Conservation (phyloP, 129 eudicot species). For the Saussurea involucrata region DNA sequence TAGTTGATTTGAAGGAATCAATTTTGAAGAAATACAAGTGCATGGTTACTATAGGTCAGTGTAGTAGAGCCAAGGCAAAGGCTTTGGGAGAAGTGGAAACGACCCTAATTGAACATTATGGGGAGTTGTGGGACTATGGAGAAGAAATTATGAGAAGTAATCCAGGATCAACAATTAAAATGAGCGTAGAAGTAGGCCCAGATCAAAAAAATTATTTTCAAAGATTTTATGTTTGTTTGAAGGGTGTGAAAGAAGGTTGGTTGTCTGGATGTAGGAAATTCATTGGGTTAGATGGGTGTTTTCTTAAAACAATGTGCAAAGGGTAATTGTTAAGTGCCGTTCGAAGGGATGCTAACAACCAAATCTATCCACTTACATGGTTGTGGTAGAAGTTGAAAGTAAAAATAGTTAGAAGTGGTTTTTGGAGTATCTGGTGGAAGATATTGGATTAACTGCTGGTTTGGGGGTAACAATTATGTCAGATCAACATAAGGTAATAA, state of each 20-base stretch:
- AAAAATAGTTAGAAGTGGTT: too few relatives aligned
- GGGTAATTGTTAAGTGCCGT: not conserved
- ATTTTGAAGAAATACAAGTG: too few relatives aligned
- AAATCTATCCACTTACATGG: not conserved
- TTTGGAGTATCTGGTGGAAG: too few relatives aligned
- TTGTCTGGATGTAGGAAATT: not conserved
- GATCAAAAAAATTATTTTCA: too few relatives aligned
- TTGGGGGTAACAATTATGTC: too few relatives aligned
- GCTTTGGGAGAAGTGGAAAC: not conserved
- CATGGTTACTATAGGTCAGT: too few relatives aligned
- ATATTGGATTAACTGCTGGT: too few relatives aligned
- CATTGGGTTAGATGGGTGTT: not conserved
- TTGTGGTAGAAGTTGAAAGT: not conserved
- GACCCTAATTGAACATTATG: not conserved
- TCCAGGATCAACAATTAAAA: not conserved
- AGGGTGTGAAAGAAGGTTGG: not conserved
- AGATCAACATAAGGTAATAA: too few relatives aligned
- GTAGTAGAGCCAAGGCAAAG: not conserved
- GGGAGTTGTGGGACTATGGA: not conserved
- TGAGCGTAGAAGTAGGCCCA: not conserved
- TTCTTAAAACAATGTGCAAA: not conserved
- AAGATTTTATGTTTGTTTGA: not conserved
- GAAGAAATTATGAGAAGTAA: not conserved
- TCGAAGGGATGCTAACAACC: not conserved
- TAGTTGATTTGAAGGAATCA: too few relatives aligned